Evolutionary conservation across 106 monocot species (phyloP).

Genomic region (Cymbidium sinense): DNA sequence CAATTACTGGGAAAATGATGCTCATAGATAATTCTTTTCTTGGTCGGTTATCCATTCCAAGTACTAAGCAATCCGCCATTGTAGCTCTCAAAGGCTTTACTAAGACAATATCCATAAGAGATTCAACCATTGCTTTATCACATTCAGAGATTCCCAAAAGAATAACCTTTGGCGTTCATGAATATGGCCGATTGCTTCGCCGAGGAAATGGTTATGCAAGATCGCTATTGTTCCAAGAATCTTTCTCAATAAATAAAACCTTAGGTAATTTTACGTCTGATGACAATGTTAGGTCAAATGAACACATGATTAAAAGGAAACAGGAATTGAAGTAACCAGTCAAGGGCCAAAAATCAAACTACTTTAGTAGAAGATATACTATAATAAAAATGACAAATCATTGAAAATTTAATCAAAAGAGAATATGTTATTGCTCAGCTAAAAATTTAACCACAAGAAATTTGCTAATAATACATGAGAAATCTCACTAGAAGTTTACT

Average conservation of each 20-base stretch:
- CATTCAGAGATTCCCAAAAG: slow-evolving; percentile 58
- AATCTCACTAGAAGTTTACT: background rate
- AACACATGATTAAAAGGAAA: background rate
- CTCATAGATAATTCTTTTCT: slow-evolving; percentile 36
- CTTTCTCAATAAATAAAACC: slow-evolving; percentile 69
- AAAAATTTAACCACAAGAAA: too few relatives aligned
- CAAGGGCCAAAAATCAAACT: too few relatives aligned
- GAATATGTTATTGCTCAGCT: too few relatives aligned
- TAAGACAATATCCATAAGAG: slow-evolving; percentile 42
- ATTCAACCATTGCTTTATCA: slow-evolving; percentile 35
- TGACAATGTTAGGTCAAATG: background rate
- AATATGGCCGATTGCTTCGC: slow-evolving; percentile 26
- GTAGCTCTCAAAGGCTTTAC: slow-evolving; percentile 84
- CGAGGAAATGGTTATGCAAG: slow-evolving; percentile 24
- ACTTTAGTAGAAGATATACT: too few relatives aligned
- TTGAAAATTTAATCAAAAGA: background rate
- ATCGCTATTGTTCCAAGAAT: slow-evolving; percentile 38
- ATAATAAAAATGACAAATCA: background rate
- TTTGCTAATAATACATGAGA: too few relatives aligned
- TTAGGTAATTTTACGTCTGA: slow-evolving; percentile 27
- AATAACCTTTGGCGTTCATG: slow-evolving; percentile 42
- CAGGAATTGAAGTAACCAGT: background rate
- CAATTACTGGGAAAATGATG: slow-evolving; percentile 40
- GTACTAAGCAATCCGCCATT: slow-evolving; percentile 57
- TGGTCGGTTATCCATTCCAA: slow-evolving; percentile 36